phyloP scores from a whole-genome alignment of 192 early-diverging fungal species.

The Chytriomyces hyalinus region DNA sequence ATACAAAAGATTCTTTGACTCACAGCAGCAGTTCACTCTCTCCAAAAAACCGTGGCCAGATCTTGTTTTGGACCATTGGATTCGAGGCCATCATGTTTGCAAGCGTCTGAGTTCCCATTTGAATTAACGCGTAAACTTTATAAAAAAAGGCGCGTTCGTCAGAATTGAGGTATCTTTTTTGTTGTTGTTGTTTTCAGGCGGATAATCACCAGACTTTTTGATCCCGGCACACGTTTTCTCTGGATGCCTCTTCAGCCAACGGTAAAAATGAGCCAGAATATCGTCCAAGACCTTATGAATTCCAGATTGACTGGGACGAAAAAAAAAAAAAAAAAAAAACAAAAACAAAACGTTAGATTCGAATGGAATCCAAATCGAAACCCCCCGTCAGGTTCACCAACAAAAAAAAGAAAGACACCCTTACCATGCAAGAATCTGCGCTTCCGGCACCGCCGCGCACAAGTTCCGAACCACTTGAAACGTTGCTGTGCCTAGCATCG shows the following conservation, averaged over 20 bases:
- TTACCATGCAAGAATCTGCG: conserved; percentile 50
- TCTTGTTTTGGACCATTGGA: conserved; percentile 46
- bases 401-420: not conserved
- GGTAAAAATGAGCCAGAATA: conserved; percentile 46
- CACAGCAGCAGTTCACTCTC: conserved; percentile 48
- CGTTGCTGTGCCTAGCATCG: conserved; percentile 39
- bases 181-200: not conserved
- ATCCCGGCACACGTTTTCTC: conserved; percentile 39
- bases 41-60: conserved; percentile 53
- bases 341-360: not conserved
- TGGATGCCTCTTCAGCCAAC: conserved; percentile 44
- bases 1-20: not conserved
- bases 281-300: conserved; percentile 46
- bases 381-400: not conserved
- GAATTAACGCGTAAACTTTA: conserved; percentile 41
- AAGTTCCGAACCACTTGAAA: conserved; percentile 53
- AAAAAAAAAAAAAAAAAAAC: not conserved
- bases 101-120: conserved; percentile 53
- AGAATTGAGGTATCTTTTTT: not conserved
- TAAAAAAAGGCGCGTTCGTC: not conserved
- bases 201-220: conserved; percentile 32
- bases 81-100: conserved; percentile 61
- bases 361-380: no score
- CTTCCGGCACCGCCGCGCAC: conserved; percentile 44
- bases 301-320: conserved; percentile 35